phyloP scores from a whole-genome alignment of 305 asterid genomes.

The Vinca major region DNA sequence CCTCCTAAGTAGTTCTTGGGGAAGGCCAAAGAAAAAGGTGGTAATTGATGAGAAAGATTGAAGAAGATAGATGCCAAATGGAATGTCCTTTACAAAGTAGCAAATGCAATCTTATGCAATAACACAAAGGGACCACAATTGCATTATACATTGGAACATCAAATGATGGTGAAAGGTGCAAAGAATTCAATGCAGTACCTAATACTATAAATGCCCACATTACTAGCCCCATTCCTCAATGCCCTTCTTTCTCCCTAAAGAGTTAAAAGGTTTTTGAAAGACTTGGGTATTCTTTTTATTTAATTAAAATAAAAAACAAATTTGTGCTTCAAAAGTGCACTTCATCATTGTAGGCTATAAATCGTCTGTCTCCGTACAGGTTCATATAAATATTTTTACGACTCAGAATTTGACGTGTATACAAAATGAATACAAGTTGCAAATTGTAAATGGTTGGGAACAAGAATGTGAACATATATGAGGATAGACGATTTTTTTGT shows the following conservation, averaged over 20 bases:
- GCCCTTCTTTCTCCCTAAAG: slow-evolving; percentile 4
- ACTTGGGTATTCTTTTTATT: background rate
- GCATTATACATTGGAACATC: slow-evolving; percentile 15
- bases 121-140: slow-evolving; percentile 18
- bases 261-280: background rate
- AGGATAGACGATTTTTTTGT: too few species aligned
- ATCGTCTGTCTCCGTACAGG: too few species aligned
- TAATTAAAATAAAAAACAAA: too few species aligned
- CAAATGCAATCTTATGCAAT: slow-evolving; percentile 7
- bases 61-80: slow-evolving; percentile 12
- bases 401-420: too few species aligned
- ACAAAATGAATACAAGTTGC: too few species aligned
- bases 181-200: slow-evolving; percentile 28
- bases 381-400: too few species aligned
- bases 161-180: slow-evolving; percentile 27
- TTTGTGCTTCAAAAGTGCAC: background rate
- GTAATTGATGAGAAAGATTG: background rate
- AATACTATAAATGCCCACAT: slow-evolving; percentile 19
- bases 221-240: slow-evolving; percentile 9
- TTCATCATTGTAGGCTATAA: too few species aligned
- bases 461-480: too few species aligned
- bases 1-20: background rate
- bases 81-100: background rate
- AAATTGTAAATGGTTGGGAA: too few species aligned
- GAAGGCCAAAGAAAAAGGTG: background rate